Percentiles rank a stretch among this genome's conserved stretches.
These are phyloP conservation scores for Blepharisma stoltei DNA, from an alignment of 73 alveolate genomes.

Conservation along the genomic window DNA sequence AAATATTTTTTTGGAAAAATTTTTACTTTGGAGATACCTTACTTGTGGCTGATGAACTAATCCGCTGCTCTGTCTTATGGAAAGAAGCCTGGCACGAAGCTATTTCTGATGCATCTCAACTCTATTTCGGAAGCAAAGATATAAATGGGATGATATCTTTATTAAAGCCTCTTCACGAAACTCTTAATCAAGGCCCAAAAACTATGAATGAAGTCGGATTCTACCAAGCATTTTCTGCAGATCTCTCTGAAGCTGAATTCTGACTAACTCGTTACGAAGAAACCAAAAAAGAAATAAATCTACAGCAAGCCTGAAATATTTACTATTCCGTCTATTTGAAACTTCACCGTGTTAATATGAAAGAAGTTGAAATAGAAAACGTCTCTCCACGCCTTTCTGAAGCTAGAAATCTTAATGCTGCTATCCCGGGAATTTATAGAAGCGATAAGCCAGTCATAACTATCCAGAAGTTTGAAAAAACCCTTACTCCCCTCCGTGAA, in stretches of 20 bases:
- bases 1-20: too few relatives aligned
- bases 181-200: constrained; percentile 78
- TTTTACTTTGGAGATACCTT: too few relatives aligned
- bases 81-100: constrained; percentile 96
- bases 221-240: constrained; percentile 84
- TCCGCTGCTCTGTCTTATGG: constrained; percentile 85
- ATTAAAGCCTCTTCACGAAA: constrained; percentile 81
- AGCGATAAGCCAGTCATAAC: constrained; percentile 61
- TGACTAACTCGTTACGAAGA: constrained; percentile 40
- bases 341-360: constrained; percentile 38
- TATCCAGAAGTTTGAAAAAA: constrained; percentile 62
- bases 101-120: constrained; percentile 90
- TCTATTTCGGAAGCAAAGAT: constrained; percentile 80
- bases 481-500: too few relatives aligned
- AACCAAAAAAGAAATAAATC: constrained; percentile 39
- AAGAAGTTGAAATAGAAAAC: constrained; percentile 43
- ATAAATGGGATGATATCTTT: constrained; percentile 64
- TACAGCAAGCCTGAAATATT: constrained; percentile 60
- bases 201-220: constrained; percentile 93
- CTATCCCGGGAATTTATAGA: constrained; percentile 82
- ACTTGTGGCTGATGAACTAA: constrained; percentile 84
- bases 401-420: constrained; percentile 64
- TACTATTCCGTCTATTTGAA: constrained; percentile 53
- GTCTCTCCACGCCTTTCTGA: constrained; percentile 61
- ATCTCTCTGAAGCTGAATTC: constrained; percentile 87